Evolutionary conservation across 2,329 filamentous ascomycete genomes (phyloP).

Genomic region (Cordyceps tenuipes): DNA sequence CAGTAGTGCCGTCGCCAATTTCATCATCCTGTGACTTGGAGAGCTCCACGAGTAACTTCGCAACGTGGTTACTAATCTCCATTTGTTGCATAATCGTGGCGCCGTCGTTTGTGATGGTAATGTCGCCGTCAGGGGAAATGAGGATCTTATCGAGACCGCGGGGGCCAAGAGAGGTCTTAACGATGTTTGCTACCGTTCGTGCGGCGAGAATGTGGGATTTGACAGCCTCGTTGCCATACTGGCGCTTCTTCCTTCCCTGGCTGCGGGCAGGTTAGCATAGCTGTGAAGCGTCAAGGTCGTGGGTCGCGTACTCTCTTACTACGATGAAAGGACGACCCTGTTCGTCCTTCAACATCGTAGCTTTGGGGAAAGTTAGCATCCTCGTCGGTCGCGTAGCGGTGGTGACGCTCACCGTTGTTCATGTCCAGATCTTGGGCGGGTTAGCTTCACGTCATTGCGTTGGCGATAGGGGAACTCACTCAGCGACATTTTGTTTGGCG

Average conservation of each 20-base stretch:
- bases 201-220: slow-evolving; percentile 98
- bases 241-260: slow-evolving; percentile 95
- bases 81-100: slow-evolving; percentile 96
- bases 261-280: slow-evolving; percentile 36
- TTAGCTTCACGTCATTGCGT: slow-evolving; percentile 22
- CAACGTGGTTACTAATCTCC: slow-evolving; percentile 98
- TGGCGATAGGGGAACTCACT: slow-evolving; percentile 15
- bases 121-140: slow-evolving; percentile 96
- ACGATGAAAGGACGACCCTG: slow-evolving; percentile 96
- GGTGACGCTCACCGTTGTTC: slow-evolving; percentile 59
- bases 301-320: slow-evolving; percentile 75
- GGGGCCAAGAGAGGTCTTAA: slow-evolving; percentile 93
- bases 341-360: slow-evolving; percentile 87
- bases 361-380: slow-evolving; percentile 28
- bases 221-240: slow-evolving; percentile 92
- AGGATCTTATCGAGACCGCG: slow-evolving; percentile 98
- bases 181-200: slow-evolving; percentile 90
- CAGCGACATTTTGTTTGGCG: slow-evolving; percentile 16
- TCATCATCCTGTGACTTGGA: slow-evolving; percentile 99
- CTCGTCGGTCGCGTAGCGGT: slow-evolving; percentile 7
- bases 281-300: not conserved
- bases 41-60: slow-evolving; percentile 90
- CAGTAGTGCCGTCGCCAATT: slow-evolving; percentile 96
- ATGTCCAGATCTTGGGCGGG: slow-evolving; percentile 67
- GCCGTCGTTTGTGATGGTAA: slow-evolving; percentile 98